Conservation (phyloP, 2,329 filamentous ascomycete species). For the Ophiostoma sp. region DNA sequence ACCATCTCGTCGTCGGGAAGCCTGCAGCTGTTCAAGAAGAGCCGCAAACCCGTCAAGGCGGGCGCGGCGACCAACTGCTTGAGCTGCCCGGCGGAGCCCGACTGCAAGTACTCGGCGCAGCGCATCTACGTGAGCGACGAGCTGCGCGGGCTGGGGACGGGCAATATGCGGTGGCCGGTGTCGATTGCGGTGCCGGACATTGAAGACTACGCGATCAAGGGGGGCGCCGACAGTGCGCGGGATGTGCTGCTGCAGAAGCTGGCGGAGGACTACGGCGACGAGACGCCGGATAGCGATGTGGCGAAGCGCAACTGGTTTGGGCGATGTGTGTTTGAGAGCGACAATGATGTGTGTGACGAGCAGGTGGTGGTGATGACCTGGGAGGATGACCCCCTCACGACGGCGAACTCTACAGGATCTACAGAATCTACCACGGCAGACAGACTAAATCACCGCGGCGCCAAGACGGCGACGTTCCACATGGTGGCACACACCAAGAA, state of each 20-base stretch:
- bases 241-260: conserved; percentile 37
- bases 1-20: conserved; percentile 70
- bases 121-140: conserved; percentile 66
- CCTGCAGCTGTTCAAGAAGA: conserved; percentile 70
- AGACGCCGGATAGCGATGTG: conserved; percentile 44
- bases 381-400: conserved; percentile 60
- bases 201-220: conserved; percentile 59
- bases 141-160: conserved; percentile 54
- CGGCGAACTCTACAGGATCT: background rate
- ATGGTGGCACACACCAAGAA: conserved; percentile 89
- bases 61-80: conserved; percentile 81
- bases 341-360: conserved; percentile 92
- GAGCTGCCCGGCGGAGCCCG: conserved; percentile 65
- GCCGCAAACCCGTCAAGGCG: conserved; percentile 69
- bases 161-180: conserved; percentile 74
- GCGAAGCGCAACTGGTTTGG: conserved; percentile 71
- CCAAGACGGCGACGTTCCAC: conserved; percentile 85
- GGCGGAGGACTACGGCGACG: conserved; percentile 49
- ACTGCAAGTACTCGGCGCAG: conserved; percentile 80
- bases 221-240: conserved; percentile 46
- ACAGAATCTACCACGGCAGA: conserved; percentile 25
- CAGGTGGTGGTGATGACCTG: conserved; percentile 84
- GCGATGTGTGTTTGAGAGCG: conserved; percentile 87
- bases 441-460: conserved; percentile 45
- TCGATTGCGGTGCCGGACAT: conserved; percentile 89